phyloP scores from a whole-genome alignment of 768 basidiomycete species.

The Lactarius sp. region DNA sequence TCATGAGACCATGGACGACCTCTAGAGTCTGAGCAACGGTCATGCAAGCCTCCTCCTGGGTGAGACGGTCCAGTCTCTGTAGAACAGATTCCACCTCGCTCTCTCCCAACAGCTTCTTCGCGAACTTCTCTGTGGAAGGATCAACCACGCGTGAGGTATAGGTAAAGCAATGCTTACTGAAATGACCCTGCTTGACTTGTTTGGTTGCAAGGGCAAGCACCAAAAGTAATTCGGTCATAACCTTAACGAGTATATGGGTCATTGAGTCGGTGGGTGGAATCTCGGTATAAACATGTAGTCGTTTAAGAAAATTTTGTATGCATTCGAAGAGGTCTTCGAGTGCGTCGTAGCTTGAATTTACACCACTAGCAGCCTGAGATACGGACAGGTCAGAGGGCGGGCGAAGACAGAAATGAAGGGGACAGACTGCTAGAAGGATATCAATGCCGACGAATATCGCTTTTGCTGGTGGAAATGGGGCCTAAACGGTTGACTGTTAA shows the following conservation, averaged over 20 bases:
- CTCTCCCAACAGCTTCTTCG: conserved; percentile 8
- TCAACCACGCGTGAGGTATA: neutral
- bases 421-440: neutral
- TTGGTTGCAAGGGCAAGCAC: conserved; percentile 14
- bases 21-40: neutral
- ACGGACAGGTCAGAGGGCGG: neutral
- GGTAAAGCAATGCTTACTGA: neutral
- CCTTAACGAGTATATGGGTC: neutral
- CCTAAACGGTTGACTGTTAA: neutral
- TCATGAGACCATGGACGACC: neutral
- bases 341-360: conserved; percentile 1
- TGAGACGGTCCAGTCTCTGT: conserved; percentile 2
- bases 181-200: conserved; percentile 1
- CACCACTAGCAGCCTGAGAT: neutral
- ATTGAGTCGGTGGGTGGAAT: neutral
- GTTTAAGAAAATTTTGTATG: neutral
- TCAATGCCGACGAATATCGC: conserved; percentile 13
- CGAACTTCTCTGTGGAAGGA: neutral
- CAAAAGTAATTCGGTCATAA: conserved; percentile 2
- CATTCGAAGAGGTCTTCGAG: conserved; percentile 3
- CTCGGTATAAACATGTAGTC: neutral
- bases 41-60: neutral
- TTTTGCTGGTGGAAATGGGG: neutral
- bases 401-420: neutral
- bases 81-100: neutral